A percentile compares a stretch with the other conserved stretches of the same genome.
Conservation (phyloP, 306 rosid genomes). For the Coriaria nepalensis region DNA sequence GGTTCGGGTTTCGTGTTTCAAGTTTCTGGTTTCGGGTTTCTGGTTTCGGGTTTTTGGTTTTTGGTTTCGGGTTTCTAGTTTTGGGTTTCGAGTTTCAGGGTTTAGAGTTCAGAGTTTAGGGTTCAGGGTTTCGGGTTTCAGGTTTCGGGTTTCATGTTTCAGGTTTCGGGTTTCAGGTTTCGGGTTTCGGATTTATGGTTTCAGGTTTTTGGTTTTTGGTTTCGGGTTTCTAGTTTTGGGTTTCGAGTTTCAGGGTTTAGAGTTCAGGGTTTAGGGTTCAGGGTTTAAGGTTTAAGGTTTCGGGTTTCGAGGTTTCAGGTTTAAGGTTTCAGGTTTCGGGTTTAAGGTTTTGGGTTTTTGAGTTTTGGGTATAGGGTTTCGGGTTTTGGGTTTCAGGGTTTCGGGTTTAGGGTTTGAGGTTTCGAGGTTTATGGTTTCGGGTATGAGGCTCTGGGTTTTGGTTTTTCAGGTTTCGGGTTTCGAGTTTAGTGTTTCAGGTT, state of each 20-base stretch:
- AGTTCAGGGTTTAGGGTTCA: not conserved
- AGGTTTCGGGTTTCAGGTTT: not conserved
- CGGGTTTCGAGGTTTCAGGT: not conserved
- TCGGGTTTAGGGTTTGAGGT: not conserved
- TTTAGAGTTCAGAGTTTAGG: not conserved
- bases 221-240: not conserved
- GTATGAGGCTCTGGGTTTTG: too few relatives aligned
- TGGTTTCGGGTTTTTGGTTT: slow-evolving; percentile 3
- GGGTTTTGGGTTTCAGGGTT: not conserved
- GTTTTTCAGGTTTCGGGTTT: not conserved
- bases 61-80: not conserved
- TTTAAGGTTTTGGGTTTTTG: not conserved
- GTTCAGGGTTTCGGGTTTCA: not conserved
- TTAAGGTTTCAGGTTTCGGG: not conserved
- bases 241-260: not conserved
- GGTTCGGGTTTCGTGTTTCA: too few relatives aligned
- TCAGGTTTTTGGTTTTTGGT: not conserved
- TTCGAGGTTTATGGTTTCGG: not conserved
- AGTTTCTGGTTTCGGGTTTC: not conserved
- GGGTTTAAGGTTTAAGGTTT: not conserved
- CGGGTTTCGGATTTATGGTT: not conserved
- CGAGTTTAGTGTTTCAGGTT: not conserved
- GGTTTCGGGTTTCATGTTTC: not conserved
- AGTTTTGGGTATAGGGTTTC: too few relatives aligned
- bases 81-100: not conserved